These are phyloP conservation scores for Cordyceps cicadae DNA, from an alignment of 2,329 filamentous ascomycete species.

Conservation along the genomic window DNA sequence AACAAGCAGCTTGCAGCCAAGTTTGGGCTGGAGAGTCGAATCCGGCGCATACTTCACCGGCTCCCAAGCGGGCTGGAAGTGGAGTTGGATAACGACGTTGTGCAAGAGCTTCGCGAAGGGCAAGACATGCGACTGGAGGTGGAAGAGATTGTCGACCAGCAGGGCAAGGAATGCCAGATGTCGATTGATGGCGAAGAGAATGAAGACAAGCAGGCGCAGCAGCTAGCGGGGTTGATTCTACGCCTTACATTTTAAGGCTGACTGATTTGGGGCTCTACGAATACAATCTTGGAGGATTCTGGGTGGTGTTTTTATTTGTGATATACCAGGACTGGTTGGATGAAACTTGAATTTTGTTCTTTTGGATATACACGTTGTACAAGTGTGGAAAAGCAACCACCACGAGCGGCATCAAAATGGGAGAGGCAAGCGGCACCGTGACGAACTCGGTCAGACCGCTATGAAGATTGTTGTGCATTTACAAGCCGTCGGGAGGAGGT, in stretches of 20 bases:
- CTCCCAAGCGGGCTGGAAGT: constrained; percentile 70
- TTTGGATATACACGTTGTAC: constrained; percentile 8
- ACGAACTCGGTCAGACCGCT: constrained; percentile 11
- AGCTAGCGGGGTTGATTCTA: constrained; percentile 11
- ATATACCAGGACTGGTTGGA: not conserved
- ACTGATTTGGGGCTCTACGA: not conserved
- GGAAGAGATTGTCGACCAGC: constrained; percentile 32
- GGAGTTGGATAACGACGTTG: constrained; percentile 82
- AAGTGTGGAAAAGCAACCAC: not conserved
- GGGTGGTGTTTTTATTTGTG: not conserved
- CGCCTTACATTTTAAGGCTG: constrained; percentile 14
- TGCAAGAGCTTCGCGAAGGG: constrained; percentile 75
- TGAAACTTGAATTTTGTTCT: not conserved
- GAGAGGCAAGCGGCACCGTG: constrained; percentile 5
- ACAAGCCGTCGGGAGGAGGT: not conserved
- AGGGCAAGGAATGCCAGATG: constrained; percentile 56
- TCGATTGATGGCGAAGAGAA: constrained; percentile 40
- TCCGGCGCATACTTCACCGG: constrained; percentile 64
- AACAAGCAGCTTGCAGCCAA: constrained; percentile 66
- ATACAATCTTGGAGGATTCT: constrained; percentile 1
- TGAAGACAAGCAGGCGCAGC: constrained; percentile 21
- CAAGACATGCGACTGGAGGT: constrained; percentile 83
- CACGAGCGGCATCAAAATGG: not conserved
- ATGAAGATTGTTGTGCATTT: constrained; percentile 8
- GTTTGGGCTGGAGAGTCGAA: constrained; percentile 64